Base-by-base conservation (phyloP, 257 asterid genomes). In the Voacanga thouarsii region DNA sequence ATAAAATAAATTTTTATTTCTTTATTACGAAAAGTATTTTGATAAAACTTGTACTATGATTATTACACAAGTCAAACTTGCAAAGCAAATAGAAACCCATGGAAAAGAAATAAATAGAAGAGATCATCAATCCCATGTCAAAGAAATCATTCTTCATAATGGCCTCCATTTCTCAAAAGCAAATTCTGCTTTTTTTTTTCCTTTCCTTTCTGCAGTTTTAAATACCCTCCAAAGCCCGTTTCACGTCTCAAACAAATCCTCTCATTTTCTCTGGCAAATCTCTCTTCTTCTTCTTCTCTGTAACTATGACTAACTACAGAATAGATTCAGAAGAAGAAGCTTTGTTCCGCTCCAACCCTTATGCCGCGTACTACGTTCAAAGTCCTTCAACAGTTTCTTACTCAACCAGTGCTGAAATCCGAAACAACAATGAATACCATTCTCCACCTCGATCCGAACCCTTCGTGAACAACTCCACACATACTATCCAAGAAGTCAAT, bases 301-400 rank as follows among this genome's bases (percentile, higher is more conserved):
- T 49, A 74, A 70, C 45, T 21, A 86, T 86, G 96, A 55, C 82
- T 8, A 80, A 78, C 69, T 66, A 81, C 75, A 81, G 85, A 81
- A 83, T 21, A 77, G 92, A 90, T 4, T 81, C 81, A 16, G 96
- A 89, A 72, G 97, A 89, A 39, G 97, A 92, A 82, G 89, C 96
- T 0, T 69, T 89, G 41, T 91, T 86, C 83, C 88, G 89, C 6
- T 79, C 90, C 56, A 88, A 84, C 80, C 89, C 91, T 8, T 88
- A 85, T 71, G 79, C 92, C 2, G 68, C 86, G 6, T 92, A 90
- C 86, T 92, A 85, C 61, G 95, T 91, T 9, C 93, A 89, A 26
- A 91, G 96, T 86, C 97, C 97, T 2, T 88, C 94, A 1, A 80
- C 87, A 57, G 23, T 82, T 57, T 87, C 92, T 50, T 87, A 88